These are phyloP conservation scores for Vigna reflexopilosa DNA, from an alignment of 306 rosid genomes.

Conservation along the genomic window DNA sequence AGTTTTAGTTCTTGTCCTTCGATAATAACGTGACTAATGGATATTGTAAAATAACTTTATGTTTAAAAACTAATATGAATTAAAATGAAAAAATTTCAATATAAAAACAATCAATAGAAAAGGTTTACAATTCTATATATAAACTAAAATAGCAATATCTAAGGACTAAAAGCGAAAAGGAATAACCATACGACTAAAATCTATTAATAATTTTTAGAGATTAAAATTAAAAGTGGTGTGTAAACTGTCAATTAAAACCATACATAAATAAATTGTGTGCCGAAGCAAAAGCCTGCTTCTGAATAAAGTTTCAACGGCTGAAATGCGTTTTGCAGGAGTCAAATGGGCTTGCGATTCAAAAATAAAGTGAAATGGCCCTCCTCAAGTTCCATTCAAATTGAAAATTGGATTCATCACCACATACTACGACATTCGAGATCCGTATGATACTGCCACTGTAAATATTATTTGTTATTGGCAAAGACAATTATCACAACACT, in stretches of 20 bases:
- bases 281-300: slow-evolving; percentile 1
- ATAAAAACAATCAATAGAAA: background rate
- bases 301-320: slow-evolving; percentile 9
- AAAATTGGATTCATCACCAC: background rate
- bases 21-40: background rate
- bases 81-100: background rate
- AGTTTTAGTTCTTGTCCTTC: background rate
- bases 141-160: background rate
- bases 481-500: background rate
- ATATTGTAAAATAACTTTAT: background rate
- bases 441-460: background rate
- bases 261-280: background rate
- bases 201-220: background rate
- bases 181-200: background rate
- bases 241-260: background rate
- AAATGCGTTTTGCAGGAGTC: slow-evolving; percentile 32
- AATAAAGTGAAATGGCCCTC: slow-evolving; percentile 10
- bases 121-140: background rate
- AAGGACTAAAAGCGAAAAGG: background rate
- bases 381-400: slow-evolving; percentile 16
- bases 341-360: background rate
- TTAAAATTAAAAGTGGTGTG: background rate
- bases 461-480: background rate
- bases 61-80: background rate
- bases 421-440: background rate